Conservation (phyloP, 2,329 filamentous ascomycete species). For the Fusarium avenaceum region DNA sequence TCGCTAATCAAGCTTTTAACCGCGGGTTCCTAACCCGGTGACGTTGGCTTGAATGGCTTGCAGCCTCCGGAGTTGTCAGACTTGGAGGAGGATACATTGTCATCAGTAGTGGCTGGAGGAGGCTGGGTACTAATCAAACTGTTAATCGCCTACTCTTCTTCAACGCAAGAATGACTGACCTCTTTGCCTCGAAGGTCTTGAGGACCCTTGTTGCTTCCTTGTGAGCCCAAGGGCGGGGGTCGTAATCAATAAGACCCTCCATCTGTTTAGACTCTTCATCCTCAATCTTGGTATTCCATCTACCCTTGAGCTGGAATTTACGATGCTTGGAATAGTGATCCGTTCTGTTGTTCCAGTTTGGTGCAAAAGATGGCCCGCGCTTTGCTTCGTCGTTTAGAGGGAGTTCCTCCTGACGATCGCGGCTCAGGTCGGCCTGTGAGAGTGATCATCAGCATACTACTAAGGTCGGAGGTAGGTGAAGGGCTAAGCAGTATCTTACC, state of each 20-base stretch:
- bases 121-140: not conserved
- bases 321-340: not conserved
- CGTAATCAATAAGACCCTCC: conserved; percentile 37
- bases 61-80: not conserved
- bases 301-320: conserved; percentile 10
- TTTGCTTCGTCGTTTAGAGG: conserved; percentile 33
- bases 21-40: conserved; percentile 31
- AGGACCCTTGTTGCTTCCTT: conserved; percentile 2
- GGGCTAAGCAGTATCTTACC: conserved; percentile 29
- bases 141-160: conserved; percentile 4
- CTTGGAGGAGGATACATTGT: not conserved
- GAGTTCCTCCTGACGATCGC: conserved; percentile 45
- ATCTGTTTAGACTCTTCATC: conserved; percentile 44
- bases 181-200: not conserved
- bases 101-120: not conserved
- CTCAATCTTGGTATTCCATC: conserved; percentile 38
- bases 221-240: conserved; percentile 44
- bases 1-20: conserved; percentile 11
- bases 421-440: conserved; percentile 43
- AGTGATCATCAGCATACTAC: not conserved
- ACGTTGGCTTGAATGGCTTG: conserved; percentile 19
- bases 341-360: conserved; percentile 26
- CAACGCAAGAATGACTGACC: conserved; percentile 8
- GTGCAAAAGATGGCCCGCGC: conserved; percentile 27
- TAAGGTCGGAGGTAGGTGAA: no score